Evolutionary conservation across 805 yeast species (phyloP).

Genomic region (Blastobotrys peoriensis): DNA sequence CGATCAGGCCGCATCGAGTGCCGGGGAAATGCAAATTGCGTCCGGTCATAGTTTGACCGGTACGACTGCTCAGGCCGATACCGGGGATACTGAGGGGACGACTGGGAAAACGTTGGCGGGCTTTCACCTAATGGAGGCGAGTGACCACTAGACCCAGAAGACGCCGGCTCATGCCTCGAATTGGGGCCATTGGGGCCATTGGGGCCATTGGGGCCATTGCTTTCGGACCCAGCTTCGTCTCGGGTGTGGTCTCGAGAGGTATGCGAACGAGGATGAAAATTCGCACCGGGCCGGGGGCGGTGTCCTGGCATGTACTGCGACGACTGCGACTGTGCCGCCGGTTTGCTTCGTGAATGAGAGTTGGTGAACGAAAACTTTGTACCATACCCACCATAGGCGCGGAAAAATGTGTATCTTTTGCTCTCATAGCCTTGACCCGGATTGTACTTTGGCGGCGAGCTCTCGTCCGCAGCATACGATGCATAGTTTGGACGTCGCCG

Average conservation of each 20-base stretch:
- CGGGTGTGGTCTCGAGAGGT: not conserved
- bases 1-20: too few species aligned
- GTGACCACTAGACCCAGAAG: not conserved
- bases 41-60: too few species aligned
- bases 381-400: not conserved
- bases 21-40: too few species aligned
- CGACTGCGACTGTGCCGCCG: not conserved
- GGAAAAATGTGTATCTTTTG: not conserved
- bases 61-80: not conserved
- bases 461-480: too few species aligned
- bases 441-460: too few species aligned
- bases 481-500: too few species aligned
- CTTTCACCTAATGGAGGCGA: not conserved
- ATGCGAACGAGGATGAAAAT: too few species aligned
- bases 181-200: not conserved
- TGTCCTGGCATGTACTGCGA: not conserved
- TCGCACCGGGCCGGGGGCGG: not conserved
- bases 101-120: not conserved
- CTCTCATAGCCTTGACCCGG: not conserved
- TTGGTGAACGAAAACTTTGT: not conserved
- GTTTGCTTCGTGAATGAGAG: not conserved
- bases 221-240: not conserved
- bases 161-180: not conserved
- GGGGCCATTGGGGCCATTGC: not conserved
- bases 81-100: not conserved